Evolutionary conservation across 2,329 filamentous ascomycete genomes (phyloP), one percentile per base, ranked within the genome.

Genomic region (Stemphylium lycopersici): DNA sequence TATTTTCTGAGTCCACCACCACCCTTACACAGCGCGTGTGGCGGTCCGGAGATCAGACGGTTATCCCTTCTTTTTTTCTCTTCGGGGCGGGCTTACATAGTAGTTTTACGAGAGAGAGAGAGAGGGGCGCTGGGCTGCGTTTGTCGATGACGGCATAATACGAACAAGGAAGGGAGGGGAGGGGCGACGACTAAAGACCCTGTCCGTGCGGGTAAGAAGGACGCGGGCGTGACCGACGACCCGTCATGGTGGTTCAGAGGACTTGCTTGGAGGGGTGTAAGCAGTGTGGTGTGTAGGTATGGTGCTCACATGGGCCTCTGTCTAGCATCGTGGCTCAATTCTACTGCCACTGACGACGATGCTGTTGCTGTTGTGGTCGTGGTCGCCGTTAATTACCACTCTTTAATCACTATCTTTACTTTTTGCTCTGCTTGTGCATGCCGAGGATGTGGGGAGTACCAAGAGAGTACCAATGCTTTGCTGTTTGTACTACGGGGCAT

Each of bases 11-110:
- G 36, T 16, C 16, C 36, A 10, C 47, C 36, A 10, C 47, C 52
- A 49, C 56, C 56, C 48, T 48, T 48, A 53, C 53, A 56, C 56
- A 48, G 40, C 40, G 18, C 18, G 42, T 50, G 48, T 13, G 37
- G 29, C 47, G 39, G 29, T 20, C 44, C 33, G 44, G 33, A 48
- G 18, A 36, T 34, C 31, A 22, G 7, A 29, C 26, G 26, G 26
- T 29, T 56, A 48, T 56, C 56, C 52, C 56, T 58, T 55, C 47
- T 45, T 32, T 56, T 45, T 40, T 36, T 11, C n/a, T n/a, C n/a
- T n/a, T n/a, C 4, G 26, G 26, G 26, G 6, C 8, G 26, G 26
- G 8, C 26, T 45, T 56, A 58, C 52, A 37, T 37, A 36, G 43
- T 18, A 18, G 22, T 24, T 41, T 52, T 52, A 52, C 56, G 40